Conservation (phyloP, 768 basidiomycete genomes). For the Lentinus brumalis region DNA sequence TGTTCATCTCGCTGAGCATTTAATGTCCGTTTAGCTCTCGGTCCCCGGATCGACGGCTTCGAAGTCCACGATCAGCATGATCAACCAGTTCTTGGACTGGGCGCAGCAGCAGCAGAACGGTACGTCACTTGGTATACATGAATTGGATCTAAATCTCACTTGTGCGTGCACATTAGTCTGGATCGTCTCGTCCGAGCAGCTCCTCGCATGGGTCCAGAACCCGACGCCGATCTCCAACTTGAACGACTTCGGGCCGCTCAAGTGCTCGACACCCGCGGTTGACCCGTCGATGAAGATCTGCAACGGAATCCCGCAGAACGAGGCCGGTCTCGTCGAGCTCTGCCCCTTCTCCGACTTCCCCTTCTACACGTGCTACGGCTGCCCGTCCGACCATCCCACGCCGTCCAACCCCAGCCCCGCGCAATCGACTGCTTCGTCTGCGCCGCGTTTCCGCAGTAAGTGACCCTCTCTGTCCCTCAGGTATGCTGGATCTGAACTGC, state of each 20-base stretch:
- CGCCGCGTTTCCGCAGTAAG: conserved; percentile 49
- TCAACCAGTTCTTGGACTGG: conserved; percentile 83
- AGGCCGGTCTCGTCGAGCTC: conserved; percentile 58
- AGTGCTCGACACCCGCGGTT: conserved; percentile 66
- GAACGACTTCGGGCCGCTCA: conserved; percentile 51
- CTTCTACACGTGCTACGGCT: conserved; percentile 82
- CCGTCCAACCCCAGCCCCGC: conserved; percentile 66
- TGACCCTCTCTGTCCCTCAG: conserved; percentile 6
- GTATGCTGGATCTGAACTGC: neutral
- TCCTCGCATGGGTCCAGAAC: conserved; percentile 73
- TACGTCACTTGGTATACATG: conserved; percentile 26
- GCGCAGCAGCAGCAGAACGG: conserved; percentile 70
- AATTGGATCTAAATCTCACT: neutral
- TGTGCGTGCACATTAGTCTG: conserved; percentile 45
- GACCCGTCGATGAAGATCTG: conserved; percentile 59
- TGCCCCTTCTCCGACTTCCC: conserved; percentile 77
- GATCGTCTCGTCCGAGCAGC: conserved; percentile 73
- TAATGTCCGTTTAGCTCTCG: conserved; percentile 36
- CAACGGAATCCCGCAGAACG: conserved; percentile 73
- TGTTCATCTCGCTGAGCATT: neutral
- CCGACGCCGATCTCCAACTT: conserved; percentile 68
- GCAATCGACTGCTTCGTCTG: conserved; percentile 50
- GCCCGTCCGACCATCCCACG: conserved; percentile 56
- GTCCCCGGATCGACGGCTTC: conserved; percentile 60
- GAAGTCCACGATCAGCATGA: conserved; percentile 66